These are phyloP conservation scores for Lagenidium sp. DNA, from an alignment of 352 stramenopile genomes.

Conservation along the genomic window DNA sequence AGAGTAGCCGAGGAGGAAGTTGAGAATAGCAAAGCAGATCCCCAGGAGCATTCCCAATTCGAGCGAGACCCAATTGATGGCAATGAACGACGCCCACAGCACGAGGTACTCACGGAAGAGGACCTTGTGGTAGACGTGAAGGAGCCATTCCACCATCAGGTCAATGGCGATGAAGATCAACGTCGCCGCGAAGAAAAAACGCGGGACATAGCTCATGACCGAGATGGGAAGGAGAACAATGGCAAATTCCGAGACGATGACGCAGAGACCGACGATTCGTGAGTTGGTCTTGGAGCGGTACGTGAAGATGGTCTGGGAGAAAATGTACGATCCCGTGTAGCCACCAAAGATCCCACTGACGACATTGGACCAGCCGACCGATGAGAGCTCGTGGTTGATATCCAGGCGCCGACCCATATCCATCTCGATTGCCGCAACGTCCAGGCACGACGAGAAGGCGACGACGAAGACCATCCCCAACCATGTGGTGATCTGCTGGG, in stretches of 20 bases:
- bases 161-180: constrained; percentile 97
- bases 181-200: constrained; percentile 96
- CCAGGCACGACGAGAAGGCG: constrained; percentile 94
- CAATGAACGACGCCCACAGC: constrained; percentile 89
- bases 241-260: constrained; percentile 84
- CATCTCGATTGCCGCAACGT: constrained; percentile 97
- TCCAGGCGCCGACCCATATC: constrained; percentile 91
- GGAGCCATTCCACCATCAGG: constrained; percentile 96
- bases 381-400: constrained; percentile 92
- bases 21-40: constrained; percentile 83
- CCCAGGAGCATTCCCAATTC: constrained; percentile 93
- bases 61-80: constrained; percentile 93
- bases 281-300: constrained; percentile 89
- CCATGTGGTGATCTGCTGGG: constrained; percentile 87
- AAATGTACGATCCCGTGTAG: constrained; percentile 99
- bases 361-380: constrained; percentile 95
- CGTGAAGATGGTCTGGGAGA: constrained; percentile 98
- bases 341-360: constrained; percentile 92
- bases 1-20: constrained; percentile 77
- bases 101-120: constrained; percentile 90
- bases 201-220: constrained; percentile 93
- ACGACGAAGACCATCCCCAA: constrained; percentile 97
- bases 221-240: constrained; percentile 89
- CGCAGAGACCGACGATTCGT: constrained; percentile 85
- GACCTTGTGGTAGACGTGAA: constrained; percentile 78